Base-by-base conservation (phyloP, 768 basidiomycete species). In the Dictyophora rubrovolvata region DNA sequence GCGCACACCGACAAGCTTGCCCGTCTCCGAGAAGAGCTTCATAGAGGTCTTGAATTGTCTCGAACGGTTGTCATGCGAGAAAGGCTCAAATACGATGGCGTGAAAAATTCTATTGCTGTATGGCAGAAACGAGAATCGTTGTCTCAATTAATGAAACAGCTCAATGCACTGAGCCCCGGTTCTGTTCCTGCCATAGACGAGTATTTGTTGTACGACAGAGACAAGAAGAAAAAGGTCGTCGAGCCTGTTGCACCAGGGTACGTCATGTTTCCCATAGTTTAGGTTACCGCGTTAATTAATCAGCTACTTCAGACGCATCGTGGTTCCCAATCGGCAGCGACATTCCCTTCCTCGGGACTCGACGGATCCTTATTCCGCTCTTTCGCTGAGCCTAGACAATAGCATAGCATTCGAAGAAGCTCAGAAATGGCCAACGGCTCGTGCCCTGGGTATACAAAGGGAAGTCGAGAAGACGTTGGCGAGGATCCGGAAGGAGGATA, bases 1-100 rank as follows among this genome's bases (percentile, higher is more conserved):
- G 87, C 88, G 1, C 91, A 86, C 17, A 86, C 93, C 14, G 95
- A 98, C 66, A 90, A 92, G 64, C 81, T 99, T 63, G 71, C 84
- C 5, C 88, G 91, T 18, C 74, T 98, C 16, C 85, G 90, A 63
- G 69, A 72, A 33, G 93, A 98, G 70, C 75, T 99, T 5, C 70
- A 77, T 1, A 81, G 78, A 51, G 83, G 89, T 0, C 74, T 88
- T 1, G 84, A 90, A 37, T 76, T 98, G 4, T 87, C 92, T 14
- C 78, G 77, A 62, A 72, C 78, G 36, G 75, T 93, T 1, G 71
- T 89, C 6, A 70, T 74, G 9, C 85, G 96, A 14, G 95, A 98
- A 71, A 79, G 69, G 9, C 59, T 83, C 55, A 97, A 97, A 76
- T 79, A 82, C 60, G 84, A 87, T 14, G 66, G 74, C n/a, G 72